Conservation (phyloP, 2,329 filamentous ascomycete species). For the Onygenales sp. region DNA sequence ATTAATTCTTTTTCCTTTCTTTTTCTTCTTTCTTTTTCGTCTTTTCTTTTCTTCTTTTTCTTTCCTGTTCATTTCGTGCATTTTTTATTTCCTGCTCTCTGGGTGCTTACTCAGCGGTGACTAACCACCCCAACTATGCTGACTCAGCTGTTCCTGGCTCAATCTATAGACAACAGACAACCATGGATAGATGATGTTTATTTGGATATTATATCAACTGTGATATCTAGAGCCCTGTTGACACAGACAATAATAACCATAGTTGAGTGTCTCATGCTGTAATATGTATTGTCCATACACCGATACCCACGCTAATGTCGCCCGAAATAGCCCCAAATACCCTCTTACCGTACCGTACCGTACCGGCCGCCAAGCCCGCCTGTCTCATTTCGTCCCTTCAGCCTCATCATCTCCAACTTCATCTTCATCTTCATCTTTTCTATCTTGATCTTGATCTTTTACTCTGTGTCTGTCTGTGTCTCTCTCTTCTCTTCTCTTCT, state of each 20-base stretch:
- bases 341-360: not conserved
- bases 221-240: not conserved
- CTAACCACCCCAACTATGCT: not conserved
- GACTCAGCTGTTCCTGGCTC: not conserved
- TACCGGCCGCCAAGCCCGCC: not conserved
- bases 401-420: constrained; percentile 8
- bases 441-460: constrained; percentile 1
- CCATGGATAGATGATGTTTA: not conserved
- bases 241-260: too few species aligned
- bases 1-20: too few species aligned
- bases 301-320: too few species aligned
- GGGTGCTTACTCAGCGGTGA: not conserved
- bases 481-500: constrained; percentile 17
- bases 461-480: constrained; percentile 16
- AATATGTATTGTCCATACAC: too few species aligned
- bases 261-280: too few species aligned
- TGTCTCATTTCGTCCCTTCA: not conserved
- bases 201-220: not conserved
- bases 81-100: not conserved
- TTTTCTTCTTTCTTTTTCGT: too few species aligned
- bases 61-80: too few species aligned
- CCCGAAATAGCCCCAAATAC: too few species aligned
- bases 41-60: too few species aligned
- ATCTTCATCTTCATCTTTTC: not conserved
- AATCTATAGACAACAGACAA: not conserved